phyloP scores from a whole-genome alignment of 805 yeast genomes.

The Brettanomyces anomalus region DNA sequence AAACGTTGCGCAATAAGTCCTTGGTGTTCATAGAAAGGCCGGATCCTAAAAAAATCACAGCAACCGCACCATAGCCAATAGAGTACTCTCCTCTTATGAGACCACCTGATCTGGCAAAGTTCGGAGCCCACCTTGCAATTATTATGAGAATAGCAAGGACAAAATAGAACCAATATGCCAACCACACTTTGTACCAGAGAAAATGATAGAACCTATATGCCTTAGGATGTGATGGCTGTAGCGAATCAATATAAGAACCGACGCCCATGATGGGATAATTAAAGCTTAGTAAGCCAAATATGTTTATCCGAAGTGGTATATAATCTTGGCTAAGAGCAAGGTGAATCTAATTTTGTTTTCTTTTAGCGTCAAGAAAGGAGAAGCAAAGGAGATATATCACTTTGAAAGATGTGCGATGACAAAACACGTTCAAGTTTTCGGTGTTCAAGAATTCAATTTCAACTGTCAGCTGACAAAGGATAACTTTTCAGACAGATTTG shows the following conservation, averaged over 20 bases:
- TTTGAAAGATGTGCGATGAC: no score
- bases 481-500: no score
- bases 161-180: conserved; percentile 69
- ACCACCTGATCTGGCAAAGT: conserved; percentile 80
- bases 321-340: background rate
- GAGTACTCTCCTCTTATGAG: conserved; percentile 63
- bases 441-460: no score
- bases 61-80: conserved; percentile 82
- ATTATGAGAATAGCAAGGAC: conserved; percentile 64
- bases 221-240: conserved; percentile 7
- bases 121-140: conserved; percentile 69
- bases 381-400: background rate
- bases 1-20: conserved; percentile 50
- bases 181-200: conserved; percentile 9
- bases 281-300: background rate
- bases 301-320: background rate
- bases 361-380: no score
- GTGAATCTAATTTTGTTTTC: no score
- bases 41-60: conserved; percentile 71
- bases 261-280: background rate
- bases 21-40: conserved; percentile 71
- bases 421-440: no score
- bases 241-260: conserved; percentile 3
- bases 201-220: conserved; percentile 4
- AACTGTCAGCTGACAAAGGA: no score